These are phyloP conservation scores for Alliaria petiolata DNA, from an alignment of 345 rosid genomes.

Conservation along the genomic window DNA sequence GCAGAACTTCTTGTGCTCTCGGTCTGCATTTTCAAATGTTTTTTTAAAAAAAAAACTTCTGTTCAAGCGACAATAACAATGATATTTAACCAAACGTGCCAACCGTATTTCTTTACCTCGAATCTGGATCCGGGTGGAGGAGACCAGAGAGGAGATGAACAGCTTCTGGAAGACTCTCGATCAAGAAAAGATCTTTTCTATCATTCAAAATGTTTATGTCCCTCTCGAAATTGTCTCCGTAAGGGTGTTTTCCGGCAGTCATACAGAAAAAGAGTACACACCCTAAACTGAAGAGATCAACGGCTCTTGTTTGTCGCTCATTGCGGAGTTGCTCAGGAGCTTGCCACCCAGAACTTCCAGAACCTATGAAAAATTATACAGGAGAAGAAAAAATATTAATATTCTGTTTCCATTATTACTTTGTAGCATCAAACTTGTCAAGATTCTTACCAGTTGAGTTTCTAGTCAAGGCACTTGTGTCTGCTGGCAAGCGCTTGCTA, in stretches of 20 bases:
- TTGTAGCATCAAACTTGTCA: neutral
- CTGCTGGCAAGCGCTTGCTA: constrained; percentile 60
- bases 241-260: constrained; percentile 74
- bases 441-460: constrained; percentile 56
- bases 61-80: neutral
- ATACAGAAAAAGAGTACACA: constrained; percentile 75
- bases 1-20: constrained; percentile 43
- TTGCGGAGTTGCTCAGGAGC: constrained; percentile 76
- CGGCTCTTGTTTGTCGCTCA: constrained; percentile 70
- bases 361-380: constrained; percentile 38
- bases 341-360: constrained; percentile 90
- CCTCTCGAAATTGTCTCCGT: constrained; percentile 64
- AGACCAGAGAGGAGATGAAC: constrained; percentile 57
- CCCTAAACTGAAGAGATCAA: constrained; percentile 73
- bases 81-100: neutral
- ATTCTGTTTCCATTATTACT: neutral
- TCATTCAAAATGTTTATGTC: constrained; percentile 63
- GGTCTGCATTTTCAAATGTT: constrained; percentile 41
- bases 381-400: neutral
- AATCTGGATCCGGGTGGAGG: constrained; percentile 47
- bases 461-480: constrained; percentile 57
- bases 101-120: constrained; percentile 37
- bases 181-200: constrained; percentile 56
- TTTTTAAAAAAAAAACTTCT: no score
- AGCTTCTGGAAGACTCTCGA: constrained; percentile 65